Conservation (phyloP, 495 filamentous ascomycete genomes). For the Friedmanniomyces endolithicus region DNA sequence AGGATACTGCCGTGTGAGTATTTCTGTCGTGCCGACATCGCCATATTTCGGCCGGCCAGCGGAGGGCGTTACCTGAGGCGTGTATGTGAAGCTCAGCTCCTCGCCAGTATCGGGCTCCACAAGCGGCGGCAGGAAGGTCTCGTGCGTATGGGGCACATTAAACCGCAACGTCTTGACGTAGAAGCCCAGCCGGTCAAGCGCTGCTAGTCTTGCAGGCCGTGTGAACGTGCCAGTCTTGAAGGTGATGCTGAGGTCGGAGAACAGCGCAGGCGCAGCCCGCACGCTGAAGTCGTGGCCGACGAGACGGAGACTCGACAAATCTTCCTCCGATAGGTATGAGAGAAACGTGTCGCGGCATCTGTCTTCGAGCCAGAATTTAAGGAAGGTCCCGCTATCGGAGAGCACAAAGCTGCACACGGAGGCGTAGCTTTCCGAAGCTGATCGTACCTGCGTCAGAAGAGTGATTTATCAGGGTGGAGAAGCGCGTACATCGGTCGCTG, state of each 20-base stretch:
- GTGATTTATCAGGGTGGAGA: neutral
- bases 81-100: slow-evolving; percentile 62
- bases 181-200: slow-evolving; percentile 57
- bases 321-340: slow-evolving; percentile 29
- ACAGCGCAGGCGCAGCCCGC: slow-evolving; percentile 38
- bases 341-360: slow-evolving; percentile 35
- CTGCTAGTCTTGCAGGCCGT: slow-evolving; percentile 50
- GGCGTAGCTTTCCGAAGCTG: slow-evolving; percentile 18
- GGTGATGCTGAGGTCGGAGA: slow-evolving; percentile 42
- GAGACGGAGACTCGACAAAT: slow-evolving; percentile 38
- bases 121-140: slow-evolving; percentile 66
- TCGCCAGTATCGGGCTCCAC: slow-evolving; percentile 57
- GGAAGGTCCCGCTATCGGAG: slow-evolving; percentile 32
- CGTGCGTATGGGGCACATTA: slow-evolving; percentile 51
- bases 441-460: neutral
- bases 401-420: slow-evolving; percentile 31
- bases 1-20: slow-evolving; percentile 67
- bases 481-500: slow-evolving; percentile 16
- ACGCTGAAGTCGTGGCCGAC: slow-evolving; percentile 41
- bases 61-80: slow-evolving; percentile 41
- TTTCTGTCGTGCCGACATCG: slow-evolving; percentile 48
- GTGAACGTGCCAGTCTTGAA: slow-evolving; percentile 62
- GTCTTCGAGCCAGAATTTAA: slow-evolving; percentile 40
- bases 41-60: slow-evolving; percentile 44
- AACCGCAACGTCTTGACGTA: slow-evolving; percentile 60